Conservation (phyloP, 768 basidiomycete genomes). For the Cubamyces lactineus region DNA sequence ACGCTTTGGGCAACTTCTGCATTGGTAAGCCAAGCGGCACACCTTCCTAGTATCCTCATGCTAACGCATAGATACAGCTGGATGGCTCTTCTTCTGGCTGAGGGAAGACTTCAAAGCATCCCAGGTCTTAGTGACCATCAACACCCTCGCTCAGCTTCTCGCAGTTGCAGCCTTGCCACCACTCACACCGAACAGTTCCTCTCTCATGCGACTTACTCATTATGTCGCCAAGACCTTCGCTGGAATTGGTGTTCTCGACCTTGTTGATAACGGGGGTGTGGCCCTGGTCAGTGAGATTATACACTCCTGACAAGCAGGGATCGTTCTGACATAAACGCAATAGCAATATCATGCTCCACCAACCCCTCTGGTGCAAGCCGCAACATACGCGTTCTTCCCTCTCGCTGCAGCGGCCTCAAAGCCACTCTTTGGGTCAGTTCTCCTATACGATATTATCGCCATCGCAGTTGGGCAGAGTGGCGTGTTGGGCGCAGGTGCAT, state of each 20-base stretch:
- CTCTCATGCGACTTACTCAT: constrained; percentile 39
- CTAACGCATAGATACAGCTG: constrained; percentile 25
- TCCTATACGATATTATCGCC: constrained; percentile 31
- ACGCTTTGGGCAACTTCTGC: constrained; percentile 38
- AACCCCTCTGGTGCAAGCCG: constrained; percentile 19
- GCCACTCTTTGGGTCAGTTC: constrained; percentile 29
- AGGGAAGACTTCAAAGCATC: constrained; percentile 32
- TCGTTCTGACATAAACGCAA: background rate
- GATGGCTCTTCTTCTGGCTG: constrained; percentile 38
- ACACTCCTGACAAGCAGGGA: too few species aligned
- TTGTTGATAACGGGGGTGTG: constrained; percentile 36
- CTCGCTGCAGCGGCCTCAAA: constrained; percentile 25
- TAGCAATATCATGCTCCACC: constrained; percentile 29
- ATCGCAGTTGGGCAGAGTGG: constrained; percentile 27
- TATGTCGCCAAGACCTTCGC: constrained; percentile 46
- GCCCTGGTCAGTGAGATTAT: constrained; percentile 23
- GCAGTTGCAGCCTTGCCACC: constrained; percentile 39
- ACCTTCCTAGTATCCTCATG: background rate
- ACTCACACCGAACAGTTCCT: constrained; percentile 33
- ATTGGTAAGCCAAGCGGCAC: constrained; percentile 30
- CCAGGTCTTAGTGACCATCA: constrained; percentile 38
- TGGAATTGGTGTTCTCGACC: constrained; percentile 41
- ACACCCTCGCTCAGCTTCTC: constrained; percentile 41
- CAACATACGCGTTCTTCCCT: constrained; percentile 28
- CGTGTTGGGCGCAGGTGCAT: constrained; percentile 24